These are phyloP conservation scores for Boletus coccyginus DNA, from an alignment of 768 basidiomycete species.

Conservation along the genomic window DNA sequence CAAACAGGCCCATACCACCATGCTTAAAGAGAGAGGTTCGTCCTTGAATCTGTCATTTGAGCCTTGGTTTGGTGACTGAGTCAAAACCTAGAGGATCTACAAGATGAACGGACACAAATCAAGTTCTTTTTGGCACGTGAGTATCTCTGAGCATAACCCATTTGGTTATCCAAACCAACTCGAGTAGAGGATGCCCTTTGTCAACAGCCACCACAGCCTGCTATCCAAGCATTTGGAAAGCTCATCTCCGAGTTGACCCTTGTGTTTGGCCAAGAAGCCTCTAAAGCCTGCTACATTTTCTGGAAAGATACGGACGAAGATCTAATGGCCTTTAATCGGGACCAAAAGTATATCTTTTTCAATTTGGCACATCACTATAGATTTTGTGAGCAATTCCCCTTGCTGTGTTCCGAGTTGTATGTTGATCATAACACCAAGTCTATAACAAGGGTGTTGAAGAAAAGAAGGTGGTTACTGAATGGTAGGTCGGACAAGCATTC, in stretches of 20 bases:
- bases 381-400: constrained; percentile 1
- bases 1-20: constrained; percentile 5
- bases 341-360: constrained; percentile 10
- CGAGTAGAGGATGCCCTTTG: background rate
- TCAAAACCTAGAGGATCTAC: background rate
- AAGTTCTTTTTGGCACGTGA: constrained; percentile 14
- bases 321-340: constrained; percentile 18
- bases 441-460: background rate
- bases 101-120: background rate
- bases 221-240: background rate
- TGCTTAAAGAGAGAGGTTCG: constrained; percentile 2
- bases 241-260: background rate
- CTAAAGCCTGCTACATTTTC: constrained; percentile 9
- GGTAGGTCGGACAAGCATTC: constrained; percentile 3
- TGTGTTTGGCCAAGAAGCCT: background rate
- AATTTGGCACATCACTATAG: constrained; percentile 13
- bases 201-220: background rate
- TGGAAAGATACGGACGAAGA: constrained; percentile 18
- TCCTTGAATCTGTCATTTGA: background rate
- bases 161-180: background rate
- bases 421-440: background rate
- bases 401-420: too few relatives aligned
- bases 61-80: background rate
- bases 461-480: constrained; percentile 5
- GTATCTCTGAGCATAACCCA: background rate